A percentile compares a stretch with the other conserved stretches of the same genome.
Conservation (phyloP, 2,329 filamentous ascomycete genomes). For the Amauroascus niger region DNA sequence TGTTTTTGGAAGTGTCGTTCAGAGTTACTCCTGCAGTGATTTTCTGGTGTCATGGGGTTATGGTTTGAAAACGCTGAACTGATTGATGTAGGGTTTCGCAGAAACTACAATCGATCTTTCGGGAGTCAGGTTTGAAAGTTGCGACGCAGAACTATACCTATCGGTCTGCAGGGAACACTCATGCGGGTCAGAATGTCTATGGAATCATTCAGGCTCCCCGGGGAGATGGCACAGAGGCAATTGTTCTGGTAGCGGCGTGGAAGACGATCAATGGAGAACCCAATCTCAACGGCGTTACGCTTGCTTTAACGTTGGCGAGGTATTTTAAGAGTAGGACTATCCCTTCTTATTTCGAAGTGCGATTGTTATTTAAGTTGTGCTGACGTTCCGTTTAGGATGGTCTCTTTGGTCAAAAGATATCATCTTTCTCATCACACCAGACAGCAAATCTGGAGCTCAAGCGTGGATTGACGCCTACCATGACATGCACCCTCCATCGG, state of each 20-base stretch:
- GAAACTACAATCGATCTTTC: conserved; percentile 64
- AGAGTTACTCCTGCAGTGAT: background rate
- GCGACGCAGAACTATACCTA: conserved; percentile 85
- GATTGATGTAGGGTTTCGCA: conserved; percentile 46
- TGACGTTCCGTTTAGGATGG: conserved; percentile 51
- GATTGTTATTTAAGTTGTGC: background rate
- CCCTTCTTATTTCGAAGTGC: background rate
- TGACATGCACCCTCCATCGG: conserved; percentile 63
- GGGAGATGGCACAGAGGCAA: conserved; percentile 92
- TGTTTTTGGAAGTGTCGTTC: background rate
- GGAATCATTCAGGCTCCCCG: conserved; percentile 86
- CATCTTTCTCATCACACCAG: conserved; percentile 77
- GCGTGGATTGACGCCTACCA: conserved; percentile 98
- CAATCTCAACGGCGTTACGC: conserved; percentile 78
- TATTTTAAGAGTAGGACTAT: conserved; percentile 73
- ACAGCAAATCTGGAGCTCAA: conserved; percentile 82
- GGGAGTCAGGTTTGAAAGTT: conserved; percentile 72
- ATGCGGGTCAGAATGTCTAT: conserved; percentile 82
- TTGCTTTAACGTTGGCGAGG: conserved; percentile 75
- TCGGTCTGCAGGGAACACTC: conserved; percentile 61
- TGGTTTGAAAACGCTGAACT: conserved; percentile 8
- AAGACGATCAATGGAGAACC: conserved; percentile 65
- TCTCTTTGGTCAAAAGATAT: conserved; percentile 99
- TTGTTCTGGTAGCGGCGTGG: conserved; percentile 87
- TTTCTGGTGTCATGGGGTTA: background rate